Base-by-base conservation (phyloP, 352 stramenopile genomes). In the Phytopythium mirpurense region DNA sequence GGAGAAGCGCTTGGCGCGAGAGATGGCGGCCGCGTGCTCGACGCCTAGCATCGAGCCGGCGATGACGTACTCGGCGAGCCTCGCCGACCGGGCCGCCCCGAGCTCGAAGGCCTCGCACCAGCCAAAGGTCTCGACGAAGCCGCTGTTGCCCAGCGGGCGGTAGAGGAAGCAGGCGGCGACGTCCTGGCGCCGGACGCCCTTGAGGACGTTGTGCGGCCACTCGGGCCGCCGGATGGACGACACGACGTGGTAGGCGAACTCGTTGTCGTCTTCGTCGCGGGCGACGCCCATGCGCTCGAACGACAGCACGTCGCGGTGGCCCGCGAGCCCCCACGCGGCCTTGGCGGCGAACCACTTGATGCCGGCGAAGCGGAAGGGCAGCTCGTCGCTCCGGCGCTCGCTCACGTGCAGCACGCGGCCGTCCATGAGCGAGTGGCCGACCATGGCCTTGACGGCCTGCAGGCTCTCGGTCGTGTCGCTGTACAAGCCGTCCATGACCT, bases 401-500 rank as follows among this genome's bases (percentile, higher is more conserved):
- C 59, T 65, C 1, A 60, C 65, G 34, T 65, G 58, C 18, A 81
- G 51, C 15, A 78, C 56, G 2, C 52, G 59, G 12, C 55, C 65
- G 27, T 71, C 71, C 15, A 70, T 55, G 11, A 78, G 42, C 32
- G 67, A 54, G 55, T 74, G 64, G 10, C 70, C 62, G 7, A 76
- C 51, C n/a, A 76, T 42, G n/a, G 64, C 38, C 26, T 72, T 72
- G 18, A 62, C 68, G 0, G 59, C 59, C 16, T 64, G 62, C 5
- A 78, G 60, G 16, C 74, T 65, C 34, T 67, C 47, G n/a, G 63
- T 81, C 12, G 55, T 72, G 18, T 81, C 71, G 35, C 55, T 63
- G 58, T 81, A 78, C 9, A 81, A 48, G 1, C 71, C 71, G 21
- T 61, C 56, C 71, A 81, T 76, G 60, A 76, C 66, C 24, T 81